Evolutionary conservation across 1,284 basidiomycete species (phyloP).

Genomic region (Microbotryomycetes sp.): DNA sequence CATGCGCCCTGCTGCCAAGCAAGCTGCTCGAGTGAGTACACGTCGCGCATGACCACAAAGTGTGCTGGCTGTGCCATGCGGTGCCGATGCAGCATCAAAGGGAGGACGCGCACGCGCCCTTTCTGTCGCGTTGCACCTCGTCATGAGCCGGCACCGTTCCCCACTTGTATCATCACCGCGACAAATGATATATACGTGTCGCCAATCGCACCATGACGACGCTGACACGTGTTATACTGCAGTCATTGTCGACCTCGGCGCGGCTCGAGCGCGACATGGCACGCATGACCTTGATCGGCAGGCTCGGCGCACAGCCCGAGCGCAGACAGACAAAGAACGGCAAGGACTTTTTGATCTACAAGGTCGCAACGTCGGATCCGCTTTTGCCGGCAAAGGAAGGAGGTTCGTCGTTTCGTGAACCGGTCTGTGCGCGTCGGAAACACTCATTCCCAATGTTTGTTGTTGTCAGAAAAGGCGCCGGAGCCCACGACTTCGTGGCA

Average conservation of each 20-base stretch:
- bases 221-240: too few species aligned
- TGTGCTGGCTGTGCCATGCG: too few species aligned
- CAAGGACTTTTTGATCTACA: conserved; percentile 52
- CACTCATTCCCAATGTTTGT: background rate
- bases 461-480: conserved; percentile 25
- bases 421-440: background rate
- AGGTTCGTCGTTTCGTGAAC: conserved; percentile 38
- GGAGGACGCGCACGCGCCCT: too few species aligned
- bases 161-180: too few species aligned
- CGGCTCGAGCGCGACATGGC: conserved; percentile 45
- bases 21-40: background rate
- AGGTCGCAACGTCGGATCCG: conserved; percentile 33
- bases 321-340: conserved; percentile 58
- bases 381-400: conserved; percentile 25
- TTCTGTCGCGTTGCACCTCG: too few species aligned
- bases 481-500: conserved; percentile 61
- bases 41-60: too few species aligned
- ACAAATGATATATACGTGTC: too few species aligned
- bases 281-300: conserved; percentile 66
- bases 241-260: conserved; percentile 63
- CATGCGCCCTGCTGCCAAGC: background rate
- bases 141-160: too few species aligned
- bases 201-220: too few species aligned
- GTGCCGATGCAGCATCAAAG: too few species aligned
- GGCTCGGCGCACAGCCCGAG: conserved; percentile 62